A percentile compares a stretch with the other conserved stretches of the same genome.
Evolutionary conservation across 164 flowering plant species (phyloP).

Genomic region (Taxillus chinensis): DNA sequence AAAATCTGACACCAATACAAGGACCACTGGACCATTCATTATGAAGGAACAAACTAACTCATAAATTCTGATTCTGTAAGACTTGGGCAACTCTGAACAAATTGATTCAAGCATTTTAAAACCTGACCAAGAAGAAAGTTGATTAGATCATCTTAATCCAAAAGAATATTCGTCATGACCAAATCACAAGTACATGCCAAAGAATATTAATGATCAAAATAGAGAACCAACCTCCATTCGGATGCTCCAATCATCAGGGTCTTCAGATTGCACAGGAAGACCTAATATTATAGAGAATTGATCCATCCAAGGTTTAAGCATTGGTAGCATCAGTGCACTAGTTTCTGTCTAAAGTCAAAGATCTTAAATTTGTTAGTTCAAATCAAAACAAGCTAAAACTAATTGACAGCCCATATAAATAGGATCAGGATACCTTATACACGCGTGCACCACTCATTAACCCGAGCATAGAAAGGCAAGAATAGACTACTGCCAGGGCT

Average conservation of each 20-base stretch:
- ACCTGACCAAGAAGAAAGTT: slow-evolving; percentile 35
- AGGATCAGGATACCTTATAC: slow-evolving; percentile 32
- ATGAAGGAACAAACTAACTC: slow-evolving; percentile 25
- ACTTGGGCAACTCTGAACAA: slow-evolving; percentile 72
- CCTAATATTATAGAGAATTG: slow-evolving; percentile 54
- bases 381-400: background rate
- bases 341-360: slow-evolving; percentile 58
- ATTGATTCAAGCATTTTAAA: slow-evolving; percentile 88
- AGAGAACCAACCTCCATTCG: slow-evolving; percentile 68
- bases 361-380: slow-evolving; percentile 13
- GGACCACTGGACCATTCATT: background rate
- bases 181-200: background rate
- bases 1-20: background rate
- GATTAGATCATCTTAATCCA: background rate
- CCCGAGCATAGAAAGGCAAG: slow-evolving; percentile 72
- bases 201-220: background rate
- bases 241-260: slow-evolving; percentile 93
- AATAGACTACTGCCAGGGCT: slow-evolving; percentile 68
- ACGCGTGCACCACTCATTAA: slow-evolving; percentile 71
- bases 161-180: background rate
- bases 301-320: slow-evolving; percentile 75
- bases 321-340: slow-evolving; percentile 40
- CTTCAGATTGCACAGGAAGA: slow-evolving; percentile 61
- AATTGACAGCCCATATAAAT: slow-evolving; percentile 6
- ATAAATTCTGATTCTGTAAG: slow-evolving; percentile 47